Percentiles rank a stretch among this genome's conserved stretches.
These are phyloP conservation scores for Hypoxylon sp. DNA, from an alignment of 2,329 filamentous ascomycete species.

Conservation along the genomic window DNA sequence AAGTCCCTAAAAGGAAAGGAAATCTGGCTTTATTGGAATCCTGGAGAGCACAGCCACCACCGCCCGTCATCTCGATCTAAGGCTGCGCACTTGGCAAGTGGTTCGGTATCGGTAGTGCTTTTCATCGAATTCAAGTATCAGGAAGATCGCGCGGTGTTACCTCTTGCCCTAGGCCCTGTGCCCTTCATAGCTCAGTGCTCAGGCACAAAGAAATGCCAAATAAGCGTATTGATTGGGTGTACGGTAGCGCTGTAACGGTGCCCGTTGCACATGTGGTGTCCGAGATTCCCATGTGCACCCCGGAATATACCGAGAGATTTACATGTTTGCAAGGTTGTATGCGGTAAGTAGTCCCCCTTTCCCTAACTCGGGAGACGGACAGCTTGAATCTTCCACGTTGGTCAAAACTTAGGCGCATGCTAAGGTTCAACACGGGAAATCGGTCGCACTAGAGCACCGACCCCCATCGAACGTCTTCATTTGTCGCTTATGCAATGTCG, in stretches of 20 bases:
- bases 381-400: slow-evolving; percentile 10
- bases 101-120: not conserved
- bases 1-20: slow-evolving; percentile 10
- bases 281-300: slow-evolving; percentile 23
- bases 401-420: too few species aligned
- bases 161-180: slow-evolving; percentile 1
- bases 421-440: slow-evolving; percentile 18
- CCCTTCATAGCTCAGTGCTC: slow-evolving; percentile 3
- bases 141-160: slow-evolving; percentile 5
- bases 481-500: slow-evolving; percentile 23
- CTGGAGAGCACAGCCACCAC: slow-evolving; percentile 30
- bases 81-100: slow-evolving; percentile 22
- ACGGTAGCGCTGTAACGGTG: not conserved
- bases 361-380: slow-evolving; percentile 2
- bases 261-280: slow-evolving; percentile 14
- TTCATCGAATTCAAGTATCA: slow-evolving; percentile 9
- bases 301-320: slow-evolving; percentile 19
- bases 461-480: slow-evolving; percentile 8
- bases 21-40: slow-evolving; percentile 28
- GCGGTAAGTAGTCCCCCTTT: not conserved
- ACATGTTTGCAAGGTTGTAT: not conserved
- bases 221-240: slow-evolving; percentile 8
- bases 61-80: slow-evolving; percentile 11
- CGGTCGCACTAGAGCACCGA: slow-evolving; percentile 24
- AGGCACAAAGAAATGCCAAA: slow-evolving; percentile 5